These are phyloP conservation scores for Penicillium sp. DNA, from an alignment of 2,329 filamentous ascomycete genomes.

Conservation along the genomic window DNA sequence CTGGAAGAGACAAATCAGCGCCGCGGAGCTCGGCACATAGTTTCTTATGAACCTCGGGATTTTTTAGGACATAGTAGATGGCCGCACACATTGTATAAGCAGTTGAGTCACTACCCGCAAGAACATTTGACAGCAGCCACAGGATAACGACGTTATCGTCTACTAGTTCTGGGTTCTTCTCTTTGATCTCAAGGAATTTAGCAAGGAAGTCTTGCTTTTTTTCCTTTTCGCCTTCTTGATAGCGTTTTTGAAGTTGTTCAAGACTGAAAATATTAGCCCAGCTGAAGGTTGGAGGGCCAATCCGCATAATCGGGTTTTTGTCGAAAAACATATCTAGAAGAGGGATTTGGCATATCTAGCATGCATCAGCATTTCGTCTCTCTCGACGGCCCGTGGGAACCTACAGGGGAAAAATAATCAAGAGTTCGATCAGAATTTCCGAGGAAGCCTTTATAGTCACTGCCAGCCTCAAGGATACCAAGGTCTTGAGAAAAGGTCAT, in stretches of 20 bases:
- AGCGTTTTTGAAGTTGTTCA: conserved; percentile 18
- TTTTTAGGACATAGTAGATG: conserved; percentile 36
- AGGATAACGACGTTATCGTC: conserved; percentile 15
- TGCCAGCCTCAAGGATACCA: conserved; percentile 27
- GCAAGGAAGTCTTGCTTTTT: conserved; percentile 12
- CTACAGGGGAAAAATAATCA: conserved; percentile 27
- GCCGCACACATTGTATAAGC: conserved; percentile 37
- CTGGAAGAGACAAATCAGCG: conserved; percentile 18
- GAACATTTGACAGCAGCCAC: conserved; percentile 27
- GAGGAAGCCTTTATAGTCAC: conserved; percentile 23
- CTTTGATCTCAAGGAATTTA: conserved; percentile 17
- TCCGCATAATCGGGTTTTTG: conserved; percentile 31
- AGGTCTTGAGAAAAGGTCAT: conserved; percentile 27
- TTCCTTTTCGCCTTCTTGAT: conserved; percentile 3
- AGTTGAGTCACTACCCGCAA: conserved; percentile 41
- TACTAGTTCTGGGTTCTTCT: conserved; percentile 16
- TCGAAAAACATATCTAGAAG: conserved; percentile 24
- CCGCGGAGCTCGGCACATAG: conserved; percentile 29
- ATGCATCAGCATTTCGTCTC: background rate
- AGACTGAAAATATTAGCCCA: conserved; percentile 21
- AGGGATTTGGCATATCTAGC: conserved; percentile 28
- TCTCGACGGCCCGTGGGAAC: background rate
- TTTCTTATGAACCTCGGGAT: conserved; percentile 26
- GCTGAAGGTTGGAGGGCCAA: conserved; percentile 25
- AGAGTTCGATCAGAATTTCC: conserved; percentile 21